Conservation (phyloP, 116 monocot species). For the Iris pallida region DNA sequence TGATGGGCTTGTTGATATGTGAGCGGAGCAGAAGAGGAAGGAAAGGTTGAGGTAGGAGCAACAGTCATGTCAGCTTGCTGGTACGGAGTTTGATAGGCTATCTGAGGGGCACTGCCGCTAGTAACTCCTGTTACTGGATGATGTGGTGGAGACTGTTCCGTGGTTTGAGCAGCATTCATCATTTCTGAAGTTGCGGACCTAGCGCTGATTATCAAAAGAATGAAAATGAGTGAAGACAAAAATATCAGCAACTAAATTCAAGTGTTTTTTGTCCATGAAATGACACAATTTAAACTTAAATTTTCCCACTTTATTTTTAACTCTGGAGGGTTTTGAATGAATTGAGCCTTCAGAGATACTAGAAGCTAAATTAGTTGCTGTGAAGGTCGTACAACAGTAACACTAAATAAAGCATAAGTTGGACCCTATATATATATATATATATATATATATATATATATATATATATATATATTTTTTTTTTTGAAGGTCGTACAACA, state of each 20-base stretch:
- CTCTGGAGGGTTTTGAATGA: too few species aligned
- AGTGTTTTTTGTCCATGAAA: too few species aligned
- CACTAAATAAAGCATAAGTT: too few species aligned
- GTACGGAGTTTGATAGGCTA: constrained; percentile 32
- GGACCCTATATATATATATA: too few species aligned
- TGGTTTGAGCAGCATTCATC: constrained; percentile 10
- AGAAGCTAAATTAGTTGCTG: too few species aligned
- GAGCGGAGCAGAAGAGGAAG: constrained; percentile 22
- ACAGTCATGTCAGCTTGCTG: constrained; percentile 14
- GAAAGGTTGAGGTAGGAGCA: constrained; percentile 16
- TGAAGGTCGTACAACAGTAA: too few species aligned
- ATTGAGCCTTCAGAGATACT: too few species aligned
- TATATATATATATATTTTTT: too few species aligned
- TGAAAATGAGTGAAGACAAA: background rate
- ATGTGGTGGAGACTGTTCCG: constrained; percentile 28
- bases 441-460: too few species aligned
- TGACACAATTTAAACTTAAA: too few species aligned
- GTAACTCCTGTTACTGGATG: constrained; percentile 16
- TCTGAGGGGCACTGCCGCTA: constrained; percentile 25
- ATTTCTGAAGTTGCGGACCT: background rate
- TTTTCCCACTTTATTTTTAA: too few species aligned
- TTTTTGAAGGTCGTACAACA: too few species aligned
- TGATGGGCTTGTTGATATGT: constrained; percentile 53
- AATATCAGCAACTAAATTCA: background rate
- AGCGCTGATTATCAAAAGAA: background rate